Percentiles rank a stretch among this genome's conserved stretches.
phyloP scores from a whole-genome alignment of 441 rosid species.

The Eutrema salsugineum region DNA sequence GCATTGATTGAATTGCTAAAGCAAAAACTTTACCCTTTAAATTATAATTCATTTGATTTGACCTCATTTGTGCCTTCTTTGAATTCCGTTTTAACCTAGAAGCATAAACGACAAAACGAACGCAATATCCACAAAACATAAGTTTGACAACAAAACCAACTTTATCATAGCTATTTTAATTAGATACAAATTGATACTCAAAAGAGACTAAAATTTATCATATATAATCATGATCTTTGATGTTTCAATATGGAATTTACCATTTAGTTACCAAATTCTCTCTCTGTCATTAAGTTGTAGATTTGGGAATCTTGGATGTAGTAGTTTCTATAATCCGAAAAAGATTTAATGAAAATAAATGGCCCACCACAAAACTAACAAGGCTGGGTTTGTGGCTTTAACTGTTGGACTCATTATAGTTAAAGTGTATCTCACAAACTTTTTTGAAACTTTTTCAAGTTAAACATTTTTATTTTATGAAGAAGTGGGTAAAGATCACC shows the following conservation, averaged over 20 bases:
- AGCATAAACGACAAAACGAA: background rate
- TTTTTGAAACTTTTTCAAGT: slow-evolving; percentile 12
- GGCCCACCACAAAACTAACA: slow-evolving; percentile 23
- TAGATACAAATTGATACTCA: background rate
- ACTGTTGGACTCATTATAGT: slow-evolving; percentile 26
- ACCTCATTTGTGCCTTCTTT: slow-evolving; percentile 1
- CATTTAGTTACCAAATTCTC: background rate
- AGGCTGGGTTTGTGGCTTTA: slow-evolving; percentile 33
- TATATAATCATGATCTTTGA: background rate
- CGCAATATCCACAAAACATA: background rate
- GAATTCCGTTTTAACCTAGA: background rate
- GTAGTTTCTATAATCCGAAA: background rate
- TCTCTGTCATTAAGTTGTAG: background rate
- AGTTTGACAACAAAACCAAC: background rate
- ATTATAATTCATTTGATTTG: slow-evolving; percentile 9
- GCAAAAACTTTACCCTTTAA: slow-evolving; percentile 6
- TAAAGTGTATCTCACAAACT: slow-evolving; percentile 18
- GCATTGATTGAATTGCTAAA: background rate
- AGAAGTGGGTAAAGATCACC: slow-evolving; percentile 21
- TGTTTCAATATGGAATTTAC: background rate
- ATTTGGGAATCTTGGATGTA: background rate
- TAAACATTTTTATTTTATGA: slow-evolving; percentile 2
- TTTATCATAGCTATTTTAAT: background rate
- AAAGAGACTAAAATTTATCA: background rate
- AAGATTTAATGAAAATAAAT: background rate